Percentiles rank a stretch among this genome's conserved stretches.
These are phyloP conservation scores for Coniophora puteana DNA, from an alignment of 1,284 basidiomycete species.

Conservation along the genomic window DNA sequence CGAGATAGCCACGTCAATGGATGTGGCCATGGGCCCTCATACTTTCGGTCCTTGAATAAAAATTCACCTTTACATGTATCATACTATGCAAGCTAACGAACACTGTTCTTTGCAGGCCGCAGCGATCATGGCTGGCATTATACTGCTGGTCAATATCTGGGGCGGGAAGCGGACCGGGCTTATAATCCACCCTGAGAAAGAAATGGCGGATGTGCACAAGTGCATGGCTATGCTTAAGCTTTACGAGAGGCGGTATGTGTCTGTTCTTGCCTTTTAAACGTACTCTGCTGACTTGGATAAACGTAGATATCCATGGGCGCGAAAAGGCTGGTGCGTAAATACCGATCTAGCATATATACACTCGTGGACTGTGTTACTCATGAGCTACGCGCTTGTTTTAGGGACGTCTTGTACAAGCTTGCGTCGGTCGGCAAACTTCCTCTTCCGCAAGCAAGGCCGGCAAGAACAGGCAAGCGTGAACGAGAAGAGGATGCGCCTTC, in stretches of 20 bases:
- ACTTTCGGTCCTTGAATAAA: conserved; percentile 12
- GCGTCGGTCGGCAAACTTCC: conserved; percentile 65
- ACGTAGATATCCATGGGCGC: conserved; percentile 24
- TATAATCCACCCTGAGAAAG: conserved; percentile 43
- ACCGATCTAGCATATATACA: neutral
- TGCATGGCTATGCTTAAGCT: conserved; percentile 50
- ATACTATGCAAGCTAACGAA: no score
- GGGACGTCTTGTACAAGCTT: conserved; percentile 67
- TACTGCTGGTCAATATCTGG: conserved; percentile 54
- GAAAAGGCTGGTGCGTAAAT: conserved; percentile 24
- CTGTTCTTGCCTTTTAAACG: neutral
- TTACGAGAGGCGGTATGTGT: conserved; percentile 28
- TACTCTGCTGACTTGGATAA: neutral
- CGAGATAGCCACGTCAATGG: conserved; percentile 32
- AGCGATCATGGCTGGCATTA: conserved; percentile 45
- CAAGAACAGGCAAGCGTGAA: conserved; percentile 53
- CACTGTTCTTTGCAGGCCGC: conserved; percentile 18
- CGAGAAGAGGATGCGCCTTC: conserved; percentile 44
- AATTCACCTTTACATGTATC: no score
- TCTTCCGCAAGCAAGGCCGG: conserved; percentile 48
- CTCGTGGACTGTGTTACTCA: neutral
- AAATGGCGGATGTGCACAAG: conserved; percentile 60
- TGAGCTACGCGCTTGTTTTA: conserved; percentile 19
- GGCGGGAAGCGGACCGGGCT: conserved; percentile 48
- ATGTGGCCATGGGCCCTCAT: neutral